phyloP scores from a whole-genome alignment of 805 yeast species.

The Wickerhamiella bombiphila region DNA sequence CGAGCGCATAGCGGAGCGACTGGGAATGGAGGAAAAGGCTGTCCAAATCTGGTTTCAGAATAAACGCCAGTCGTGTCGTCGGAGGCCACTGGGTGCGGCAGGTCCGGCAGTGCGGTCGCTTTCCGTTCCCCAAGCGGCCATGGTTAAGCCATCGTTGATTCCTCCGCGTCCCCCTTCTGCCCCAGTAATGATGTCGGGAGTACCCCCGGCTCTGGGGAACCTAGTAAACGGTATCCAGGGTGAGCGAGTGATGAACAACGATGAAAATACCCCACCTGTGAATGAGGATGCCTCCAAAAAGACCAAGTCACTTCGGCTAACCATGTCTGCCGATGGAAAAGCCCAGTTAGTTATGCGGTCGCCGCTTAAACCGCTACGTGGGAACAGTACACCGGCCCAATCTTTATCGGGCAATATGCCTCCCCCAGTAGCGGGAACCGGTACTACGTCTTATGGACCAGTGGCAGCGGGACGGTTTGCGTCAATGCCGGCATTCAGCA shows the following conservation, averaged over 20 bases:
- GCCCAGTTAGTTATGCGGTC: conserved; percentile 25
- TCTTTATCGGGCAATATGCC: no score
- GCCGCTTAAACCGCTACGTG: conserved; percentile 13
- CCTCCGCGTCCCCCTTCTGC: conserved; percentile 1
- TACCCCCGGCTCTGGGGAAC: no score
- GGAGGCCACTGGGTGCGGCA: conserved; percentile 6
- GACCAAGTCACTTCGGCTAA: conserved; percentile 7
- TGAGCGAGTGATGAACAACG: background rate
- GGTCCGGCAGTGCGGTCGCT: background rate
- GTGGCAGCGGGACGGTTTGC: conserved; percentile 10
- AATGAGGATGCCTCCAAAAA: background rate
- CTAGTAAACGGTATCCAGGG: background rate
- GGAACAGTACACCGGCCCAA: background rate
- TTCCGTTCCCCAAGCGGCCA: background rate
- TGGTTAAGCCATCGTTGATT: conserved; percentile 1
- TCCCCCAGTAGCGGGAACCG: conserved; percentile 4
- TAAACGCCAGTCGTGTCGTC: conserved; percentile 60
- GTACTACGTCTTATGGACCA: no score
- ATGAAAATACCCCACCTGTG: background rate
- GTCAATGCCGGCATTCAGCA: conserved; percentile 12
- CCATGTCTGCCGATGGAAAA: conserved; percentile 28
- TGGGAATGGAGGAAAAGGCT: conserved; percentile 92
- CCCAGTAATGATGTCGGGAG: background rate
- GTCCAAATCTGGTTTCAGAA: conserved; percentile 99
- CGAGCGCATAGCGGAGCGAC: conserved; percentile 60